Conservation (phyloP, 2,329 filamentous ascomycete species). For the Fonsecaea erecta region DNA sequence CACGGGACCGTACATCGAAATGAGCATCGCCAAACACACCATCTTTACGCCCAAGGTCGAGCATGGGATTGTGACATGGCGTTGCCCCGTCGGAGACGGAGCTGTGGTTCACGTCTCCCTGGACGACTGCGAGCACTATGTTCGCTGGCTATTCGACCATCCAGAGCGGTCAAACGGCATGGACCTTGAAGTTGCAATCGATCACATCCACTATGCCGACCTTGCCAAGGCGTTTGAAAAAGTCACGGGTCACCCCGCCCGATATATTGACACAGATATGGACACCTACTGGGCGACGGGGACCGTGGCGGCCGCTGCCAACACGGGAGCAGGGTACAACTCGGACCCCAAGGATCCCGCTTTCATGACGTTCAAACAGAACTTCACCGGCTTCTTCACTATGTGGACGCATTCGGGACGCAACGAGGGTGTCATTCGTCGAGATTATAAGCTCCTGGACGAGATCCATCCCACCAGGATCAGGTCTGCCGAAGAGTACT, state of each 20-base stretch:
- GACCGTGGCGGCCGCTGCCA: conserved; percentile 27
- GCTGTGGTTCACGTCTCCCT: conserved; percentile 51
- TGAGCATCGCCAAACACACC: conserved; percentile 40
- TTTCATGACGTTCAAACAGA: conserved; percentile 50
- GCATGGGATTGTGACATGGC: conserved; percentile 50
- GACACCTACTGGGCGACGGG: conserved; percentile 44
- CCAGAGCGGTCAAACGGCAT: conserved; percentile 50
- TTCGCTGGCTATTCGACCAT: conserved; percentile 57
- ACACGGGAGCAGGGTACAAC: conserved; percentile 47
- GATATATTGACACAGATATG: conserved; percentile 46
- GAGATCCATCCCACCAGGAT: conserved; percentile 58
- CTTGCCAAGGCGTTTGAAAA: conserved; percentile 50
- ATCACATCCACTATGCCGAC: conserved; percentile 48
- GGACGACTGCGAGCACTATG: conserved; percentile 55
- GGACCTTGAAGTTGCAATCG: conserved; percentile 53
- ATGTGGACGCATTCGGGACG: conserved; percentile 50
- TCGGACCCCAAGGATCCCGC: conserved; percentile 44
- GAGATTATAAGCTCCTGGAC: conserved; percentile 58
- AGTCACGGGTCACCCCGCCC: conserved; percentile 51
- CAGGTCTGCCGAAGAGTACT: conserved; percentile 56
- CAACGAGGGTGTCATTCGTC: conserved; percentile 49
- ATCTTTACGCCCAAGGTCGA: conserved; percentile 50
- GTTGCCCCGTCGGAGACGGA: conserved; percentile 45
- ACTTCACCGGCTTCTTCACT: conserved; percentile 60
- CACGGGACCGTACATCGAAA: conserved; percentile 40